A percentile compares a stretch with the other conserved stretches of the same genome.
These are phyloP conservation scores for Leccinum olivaceopallidum DNA, from an alignment of 768 basidiomycete genomes.

Conservation along the genomic window DNA sequence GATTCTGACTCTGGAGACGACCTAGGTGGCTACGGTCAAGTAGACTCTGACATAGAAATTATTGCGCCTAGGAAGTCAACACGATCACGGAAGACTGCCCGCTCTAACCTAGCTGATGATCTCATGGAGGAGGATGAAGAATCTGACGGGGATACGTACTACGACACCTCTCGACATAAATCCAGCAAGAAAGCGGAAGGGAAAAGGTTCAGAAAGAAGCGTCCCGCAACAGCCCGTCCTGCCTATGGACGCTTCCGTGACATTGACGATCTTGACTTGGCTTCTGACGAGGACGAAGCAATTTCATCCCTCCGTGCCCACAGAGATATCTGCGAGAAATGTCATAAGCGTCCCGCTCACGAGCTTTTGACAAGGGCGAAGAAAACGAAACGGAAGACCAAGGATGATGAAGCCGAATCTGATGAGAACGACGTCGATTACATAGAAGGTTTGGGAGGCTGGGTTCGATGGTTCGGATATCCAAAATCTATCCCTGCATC, in stretches of 20 bases:
- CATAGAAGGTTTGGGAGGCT: slow-evolving; percentile 62
- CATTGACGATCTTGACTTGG: slow-evolving; percentile 41
- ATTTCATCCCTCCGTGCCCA: slow-evolving; percentile 58
- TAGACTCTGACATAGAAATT: slow-evolving; percentile 27
- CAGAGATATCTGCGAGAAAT: slow-evolving; percentile 70
- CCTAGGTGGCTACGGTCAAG: slow-evolving; percentile 39
- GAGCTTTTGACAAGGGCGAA: slow-evolving; percentile 46
- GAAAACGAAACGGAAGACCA: slow-evolving; percentile 40
- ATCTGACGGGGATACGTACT: slow-evolving; percentile 36
- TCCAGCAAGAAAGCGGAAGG: slow-evolving; percentile 2
- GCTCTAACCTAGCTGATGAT: slow-evolving; percentile 37
- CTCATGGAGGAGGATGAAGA: slow-evolving; percentile 29
- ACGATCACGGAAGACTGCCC: slow-evolving; percentile 42
- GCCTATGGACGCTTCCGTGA: slow-evolving; percentile 50
- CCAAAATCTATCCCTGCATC: background rate
- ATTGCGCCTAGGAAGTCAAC: slow-evolving; percentile 46
- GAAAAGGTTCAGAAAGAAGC: slow-evolving; percentile 30
- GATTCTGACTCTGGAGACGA: slow-evolving; percentile 41
- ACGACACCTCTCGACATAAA: slow-evolving; percentile 26
- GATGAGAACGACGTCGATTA: slow-evolving; percentile 54
- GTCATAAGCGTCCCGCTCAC: slow-evolving; percentile 61
- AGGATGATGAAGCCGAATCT: slow-evolving; percentile 44
- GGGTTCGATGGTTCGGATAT: slow-evolving; percentile 74
- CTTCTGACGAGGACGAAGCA: slow-evolving; percentile 55
- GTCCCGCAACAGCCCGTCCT: slow-evolving; percentile 41